Evolutionary conservation across 306 rosid species (phyloP).

Genomic region (Mucuna pruriens): DNA sequence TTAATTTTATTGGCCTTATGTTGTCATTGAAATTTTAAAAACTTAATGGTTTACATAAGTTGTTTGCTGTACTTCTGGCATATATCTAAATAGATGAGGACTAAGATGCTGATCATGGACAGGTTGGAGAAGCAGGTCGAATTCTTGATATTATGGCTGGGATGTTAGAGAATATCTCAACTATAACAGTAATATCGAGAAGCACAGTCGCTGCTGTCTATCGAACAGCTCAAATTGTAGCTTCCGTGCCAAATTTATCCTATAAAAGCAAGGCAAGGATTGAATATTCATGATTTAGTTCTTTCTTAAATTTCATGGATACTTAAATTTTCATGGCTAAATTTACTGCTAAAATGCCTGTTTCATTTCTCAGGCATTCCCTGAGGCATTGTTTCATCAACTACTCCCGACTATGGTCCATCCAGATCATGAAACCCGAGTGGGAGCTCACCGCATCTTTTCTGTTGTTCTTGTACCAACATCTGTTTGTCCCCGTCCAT

Average conservation of each 20-base stretch:
- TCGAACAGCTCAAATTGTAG: conserved; percentile 84
- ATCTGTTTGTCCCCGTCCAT: conserved; percentile 63
- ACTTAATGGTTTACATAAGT: background rate
- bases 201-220: conserved; percentile 72
- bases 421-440: conserved; percentile 87
- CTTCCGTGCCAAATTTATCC: conserved; percentile 72
- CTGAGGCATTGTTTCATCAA: conserved; percentile 94
- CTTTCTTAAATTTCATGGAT: conserved; percentile 17
- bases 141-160: conserved; percentile 83
- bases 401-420: conserved; percentile 86
- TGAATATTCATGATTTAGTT: conserved; percentile 19
- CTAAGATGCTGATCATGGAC: conserved; percentile 46
- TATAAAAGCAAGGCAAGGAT: conserved; percentile 85
- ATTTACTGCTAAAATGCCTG: conserved; percentile 35
- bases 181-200: conserved; percentile 68
- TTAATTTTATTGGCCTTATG: conserved; percentile 2
- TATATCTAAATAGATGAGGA: background rate
- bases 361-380: conserved; percentile 69
- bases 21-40: background rate
- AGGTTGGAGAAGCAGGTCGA: conserved; percentile 90
- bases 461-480: conserved; percentile 87
- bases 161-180: conserved; percentile 81
- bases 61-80: background rate
- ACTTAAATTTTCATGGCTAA: conserved; percentile 33
- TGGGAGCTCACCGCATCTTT: conserved; percentile 81